Evolutionary conservation across 2,329 filamentous ascomycete species (phyloP).

Genomic region (Fusarium begoniae): DNA sequence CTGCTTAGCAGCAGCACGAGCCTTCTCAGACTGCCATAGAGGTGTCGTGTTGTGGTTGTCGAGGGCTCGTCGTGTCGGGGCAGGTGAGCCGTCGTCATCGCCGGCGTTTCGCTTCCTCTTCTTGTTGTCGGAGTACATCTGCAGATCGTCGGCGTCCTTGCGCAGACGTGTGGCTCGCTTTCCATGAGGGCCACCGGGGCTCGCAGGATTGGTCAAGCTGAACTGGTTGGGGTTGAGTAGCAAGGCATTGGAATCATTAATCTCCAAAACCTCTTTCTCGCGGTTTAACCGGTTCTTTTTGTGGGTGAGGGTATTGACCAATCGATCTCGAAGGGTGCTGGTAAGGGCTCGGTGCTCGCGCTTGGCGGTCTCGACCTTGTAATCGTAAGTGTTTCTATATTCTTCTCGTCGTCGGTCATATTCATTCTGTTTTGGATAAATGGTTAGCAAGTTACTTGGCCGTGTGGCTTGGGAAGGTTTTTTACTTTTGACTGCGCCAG

Average conservation of each 20-base stretch:
- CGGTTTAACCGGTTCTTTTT: constrained; percentile 72
- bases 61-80: constrained; percentile 62
- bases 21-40: constrained; percentile 70
- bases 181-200: constrained; percentile 69
- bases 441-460: constrained; percentile 23
- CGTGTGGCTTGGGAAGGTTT: constrained; percentile 16
- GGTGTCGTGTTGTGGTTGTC: constrained; percentile 68
- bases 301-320: constrained; percentile 71
- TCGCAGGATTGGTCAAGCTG: constrained; percentile 70
- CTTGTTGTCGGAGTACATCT: constrained; percentile 64
- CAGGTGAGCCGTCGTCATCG: constrained; percentile 72
- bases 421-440: constrained; percentile 59
- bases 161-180: constrained; percentile 71
- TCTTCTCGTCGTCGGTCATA: constrained; percentile 70
- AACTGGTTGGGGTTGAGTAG: constrained; percentile 75
- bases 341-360: constrained; percentile 69
- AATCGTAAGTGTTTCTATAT: constrained; percentile 66
- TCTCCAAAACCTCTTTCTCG: constrained; percentile 75
- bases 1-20: constrained; percentile 62
- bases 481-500: constrained; percentile 83
- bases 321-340: constrained; percentile 70
- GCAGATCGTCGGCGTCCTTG: constrained; percentile 67
- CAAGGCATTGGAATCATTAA: constrained; percentile 71
- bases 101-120: constrained; percentile 69
- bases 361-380: constrained; percentile 69